Evolutionary conservation across 345 rosid species (phyloP).

Genomic region (Trapa incisa): DNA sequence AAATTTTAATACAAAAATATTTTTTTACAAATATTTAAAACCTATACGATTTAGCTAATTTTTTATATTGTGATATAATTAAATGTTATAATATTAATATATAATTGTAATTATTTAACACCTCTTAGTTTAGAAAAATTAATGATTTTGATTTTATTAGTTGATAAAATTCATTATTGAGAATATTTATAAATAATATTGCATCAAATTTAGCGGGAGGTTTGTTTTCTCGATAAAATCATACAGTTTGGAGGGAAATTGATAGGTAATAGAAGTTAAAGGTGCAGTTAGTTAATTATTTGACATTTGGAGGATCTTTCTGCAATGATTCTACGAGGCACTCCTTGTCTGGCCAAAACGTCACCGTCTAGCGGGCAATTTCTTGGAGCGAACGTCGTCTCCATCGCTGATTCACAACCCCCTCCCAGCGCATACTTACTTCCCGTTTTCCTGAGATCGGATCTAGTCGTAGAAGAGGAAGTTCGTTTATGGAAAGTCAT

Average conservation of each 20-base stretch:
- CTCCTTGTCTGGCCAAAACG: not conserved
- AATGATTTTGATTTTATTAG: too few species aligned
- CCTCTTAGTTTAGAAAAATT: too few species aligned
- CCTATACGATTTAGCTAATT: too few species aligned
- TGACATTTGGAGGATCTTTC: not conserved
- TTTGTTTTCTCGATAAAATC: not conserved
- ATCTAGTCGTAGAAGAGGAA: constrained; percentile 2
- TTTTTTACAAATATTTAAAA: too few species aligned
- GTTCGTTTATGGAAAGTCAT: not conserved
- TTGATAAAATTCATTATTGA: too few species aligned
- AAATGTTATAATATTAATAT: too few species aligned
- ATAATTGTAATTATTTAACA: too few species aligned
- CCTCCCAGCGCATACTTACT: not conserved
- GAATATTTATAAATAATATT: too few species aligned
- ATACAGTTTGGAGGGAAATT: not conserved
- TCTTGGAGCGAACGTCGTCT: constrained; percentile 6
- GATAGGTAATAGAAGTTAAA: not conserved
- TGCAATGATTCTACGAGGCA: not conserved
- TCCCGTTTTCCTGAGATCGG: not conserved
- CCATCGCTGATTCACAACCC: not conserved
- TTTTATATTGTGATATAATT: too few species aligned
- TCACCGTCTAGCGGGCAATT: not conserved
- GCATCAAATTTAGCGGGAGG: too few species aligned
- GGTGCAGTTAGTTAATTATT: not conserved
- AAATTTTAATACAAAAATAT: too few species aligned